A percentile compares a stretch with the other conserved stretches of the same genome.
phyloP scores from a whole-genome alignment of 2,329 filamentous ascomycete species.

The Huntiella abstrusa region DNA sequence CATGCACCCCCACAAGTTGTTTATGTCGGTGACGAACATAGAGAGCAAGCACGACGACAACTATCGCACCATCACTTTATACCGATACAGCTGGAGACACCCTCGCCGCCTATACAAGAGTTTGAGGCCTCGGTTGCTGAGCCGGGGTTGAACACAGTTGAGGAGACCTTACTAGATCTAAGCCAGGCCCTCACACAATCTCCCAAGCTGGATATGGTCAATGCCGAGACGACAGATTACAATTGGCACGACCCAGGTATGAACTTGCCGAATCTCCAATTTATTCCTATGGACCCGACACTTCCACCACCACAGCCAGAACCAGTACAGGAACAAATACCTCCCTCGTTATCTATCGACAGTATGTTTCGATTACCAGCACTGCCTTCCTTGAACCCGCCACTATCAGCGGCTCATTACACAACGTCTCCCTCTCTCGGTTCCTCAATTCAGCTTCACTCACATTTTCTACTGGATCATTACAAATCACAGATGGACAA shows the following conservation, averaged over 20 bases:
- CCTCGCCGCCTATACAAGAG: too few species aligned
- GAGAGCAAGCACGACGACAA: too few species aligned
- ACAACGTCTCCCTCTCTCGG: neutral
- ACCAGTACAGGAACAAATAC: neutral
- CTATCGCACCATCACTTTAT: too few species aligned
- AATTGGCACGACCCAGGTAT: neutral
- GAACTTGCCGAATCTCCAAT: neutral
- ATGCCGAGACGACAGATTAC: too few species aligned
- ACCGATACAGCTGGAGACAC: too few species aligned
- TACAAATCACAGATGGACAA: constrained; percentile 20
- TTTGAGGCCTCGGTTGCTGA: too few species aligned
- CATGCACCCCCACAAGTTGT: too few species aligned
- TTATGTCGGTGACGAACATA: too few species aligned
- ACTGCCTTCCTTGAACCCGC: neutral
- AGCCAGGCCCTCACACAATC: neutral
- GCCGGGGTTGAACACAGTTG: too few species aligned
- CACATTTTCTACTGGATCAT: constrained; percentile 19
- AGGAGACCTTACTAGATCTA: neutral
- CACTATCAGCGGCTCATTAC: neutral
- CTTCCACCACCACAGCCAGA: neutral
- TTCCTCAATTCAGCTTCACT: constrained; percentile 2
- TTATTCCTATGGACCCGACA: neutral
- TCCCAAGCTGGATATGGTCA: neutral
- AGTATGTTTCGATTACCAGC: neutral
- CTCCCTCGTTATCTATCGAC: neutral